A percentile compares a stretch with the other conserved stretches of the same genome.
Conservation (phyloP, 148 eudicot genomes). For the Arbutus unedo region DNA sequence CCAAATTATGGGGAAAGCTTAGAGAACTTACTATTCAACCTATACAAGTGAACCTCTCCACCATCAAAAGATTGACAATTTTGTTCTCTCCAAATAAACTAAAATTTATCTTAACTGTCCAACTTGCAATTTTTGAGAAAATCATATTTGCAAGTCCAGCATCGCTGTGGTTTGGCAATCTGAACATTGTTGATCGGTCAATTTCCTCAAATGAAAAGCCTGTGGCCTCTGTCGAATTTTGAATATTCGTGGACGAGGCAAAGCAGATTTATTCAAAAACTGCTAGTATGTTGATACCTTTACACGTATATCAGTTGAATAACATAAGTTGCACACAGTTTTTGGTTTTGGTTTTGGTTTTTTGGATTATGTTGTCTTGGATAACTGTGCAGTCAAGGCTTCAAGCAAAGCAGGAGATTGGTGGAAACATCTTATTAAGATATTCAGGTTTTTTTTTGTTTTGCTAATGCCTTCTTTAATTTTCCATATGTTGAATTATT, state of each 20-base stretch:
- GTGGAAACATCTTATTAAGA: slow-evolving; percentile 55
- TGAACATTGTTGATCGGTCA: not conserved
- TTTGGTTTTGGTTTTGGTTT: not conserved
- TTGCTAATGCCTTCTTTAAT: not conserved
- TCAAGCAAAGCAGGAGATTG: slow-evolving; percentile 93
- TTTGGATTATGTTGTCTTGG: slow-evolving; percentile 5
- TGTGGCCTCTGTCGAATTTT: not conserved
- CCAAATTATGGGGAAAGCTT: not conserved
- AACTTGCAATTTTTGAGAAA: not conserved
- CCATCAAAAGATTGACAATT: not conserved
- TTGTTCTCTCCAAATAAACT: not conserved
- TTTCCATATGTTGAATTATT: not conserved
- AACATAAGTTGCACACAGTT: not conserved
- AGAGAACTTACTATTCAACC: not conserved
- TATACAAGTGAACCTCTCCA: too few relatives aligned
- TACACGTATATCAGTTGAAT: not conserved
- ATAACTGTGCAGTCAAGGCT: slow-evolving; percentile 71
- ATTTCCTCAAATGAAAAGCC: not conserved
- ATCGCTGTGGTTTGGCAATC: not conserved
- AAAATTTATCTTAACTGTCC: not conserved
- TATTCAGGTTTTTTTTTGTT: slow-evolving; percentile 58
- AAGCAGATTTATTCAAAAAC: not conserved
- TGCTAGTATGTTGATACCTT: not conserved
- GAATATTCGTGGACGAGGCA: not conserved
- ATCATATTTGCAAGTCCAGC: not conserved